Percentiles rank a stretch among this genome's conserved stretches.
Evolutionary conservation across 2,329 filamentous ascomycete species (phyloP).

Genomic region (Pseudocercospora fijiensis): DNA sequence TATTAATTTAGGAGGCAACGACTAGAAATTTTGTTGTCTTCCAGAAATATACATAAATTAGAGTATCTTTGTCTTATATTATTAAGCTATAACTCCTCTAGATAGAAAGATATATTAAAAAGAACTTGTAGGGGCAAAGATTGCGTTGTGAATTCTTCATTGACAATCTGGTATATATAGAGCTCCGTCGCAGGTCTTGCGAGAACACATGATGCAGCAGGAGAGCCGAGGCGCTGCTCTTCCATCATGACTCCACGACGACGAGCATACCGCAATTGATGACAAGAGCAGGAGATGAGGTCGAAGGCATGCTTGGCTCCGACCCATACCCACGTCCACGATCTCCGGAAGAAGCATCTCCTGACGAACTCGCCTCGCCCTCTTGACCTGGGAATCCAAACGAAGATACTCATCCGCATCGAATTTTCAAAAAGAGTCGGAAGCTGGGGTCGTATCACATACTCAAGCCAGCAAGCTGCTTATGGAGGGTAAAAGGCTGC

Average conservation of each 20-base stretch:
- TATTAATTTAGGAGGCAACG: too few species aligned
- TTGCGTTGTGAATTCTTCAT: too few species aligned
- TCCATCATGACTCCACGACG: not conserved
- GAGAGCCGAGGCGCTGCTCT: not conserved
- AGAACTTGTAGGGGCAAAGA: too few species aligned
- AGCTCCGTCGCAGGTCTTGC: too few species aligned
- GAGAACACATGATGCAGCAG: not conserved
- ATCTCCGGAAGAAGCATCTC: not conserved
- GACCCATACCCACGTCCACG: not conserved
- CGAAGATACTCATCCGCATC: not conserved
- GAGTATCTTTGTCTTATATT: too few species aligned
- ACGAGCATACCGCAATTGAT: not conserved
- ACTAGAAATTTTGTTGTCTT: too few species aligned
- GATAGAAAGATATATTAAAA: too few species aligned
- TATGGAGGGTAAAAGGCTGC: not conserved
- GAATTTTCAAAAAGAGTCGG: slow-evolving; percentile 9
- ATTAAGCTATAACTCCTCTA: too few species aligned
- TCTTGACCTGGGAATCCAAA: not conserved
- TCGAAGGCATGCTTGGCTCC: not conserved
- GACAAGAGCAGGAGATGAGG: not conserved
- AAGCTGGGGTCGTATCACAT: slow-evolving; percentile 7
- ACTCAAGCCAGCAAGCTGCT: slow-evolving; percentile 2
- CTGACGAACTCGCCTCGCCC: not conserved
- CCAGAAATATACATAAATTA: too few species aligned
- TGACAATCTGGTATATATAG: too few species aligned